Percentiles rank a stretch among this genome's conserved stretches.
Conservation (phyloP, 164 flowering plant species). For the Vitis amurensis region DNA sequence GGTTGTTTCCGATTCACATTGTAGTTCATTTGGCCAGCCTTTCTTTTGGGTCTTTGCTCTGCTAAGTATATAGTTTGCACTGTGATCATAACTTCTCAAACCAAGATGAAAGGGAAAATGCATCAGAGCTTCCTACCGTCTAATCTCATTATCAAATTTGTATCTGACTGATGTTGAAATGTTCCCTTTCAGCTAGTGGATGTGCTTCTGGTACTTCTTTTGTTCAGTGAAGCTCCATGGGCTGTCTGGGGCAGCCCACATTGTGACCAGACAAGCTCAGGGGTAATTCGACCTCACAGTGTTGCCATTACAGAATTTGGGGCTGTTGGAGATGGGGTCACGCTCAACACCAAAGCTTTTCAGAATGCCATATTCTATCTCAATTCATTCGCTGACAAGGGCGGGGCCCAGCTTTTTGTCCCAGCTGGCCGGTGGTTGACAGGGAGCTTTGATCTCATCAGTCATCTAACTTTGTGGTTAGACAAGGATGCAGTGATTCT, state of each 20-base stretch:
- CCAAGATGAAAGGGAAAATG: too few species aligned
- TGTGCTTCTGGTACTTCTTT: constrained; percentile 49
- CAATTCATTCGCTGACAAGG: constrained; percentile 73
- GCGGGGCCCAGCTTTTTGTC: constrained; percentile 82
- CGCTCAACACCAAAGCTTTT: constrained; percentile 79
- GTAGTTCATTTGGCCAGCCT: constrained; percentile 6
- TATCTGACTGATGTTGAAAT: neutral
- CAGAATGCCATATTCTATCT: constrained; percentile 83
- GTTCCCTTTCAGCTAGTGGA: constrained; percentile 34
- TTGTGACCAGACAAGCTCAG: constrained; percentile 26
- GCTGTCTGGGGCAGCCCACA: constrained; percentile 26
- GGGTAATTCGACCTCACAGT: constrained; percentile 59
- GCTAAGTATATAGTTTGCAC: neutral
- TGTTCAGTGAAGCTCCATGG: constrained; percentile 37
- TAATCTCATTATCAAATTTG: neutral
- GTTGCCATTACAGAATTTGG: constrained; percentile 75
- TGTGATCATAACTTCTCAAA: too few species aligned
- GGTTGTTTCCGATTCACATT: constrained; percentile 10
- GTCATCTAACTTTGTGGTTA: constrained; percentile 70
- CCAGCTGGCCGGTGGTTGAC: constrained; percentile 82
- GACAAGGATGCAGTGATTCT: constrained; percentile 69
- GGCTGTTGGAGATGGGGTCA: constrained; percentile 84
- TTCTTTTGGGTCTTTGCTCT: neutral
- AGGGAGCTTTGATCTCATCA: constrained; percentile 72
- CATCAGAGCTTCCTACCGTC: neutral